These are phyloP conservation scores for Acidomyces sp. DNA, from an alignment of 495 filamentous ascomycete genomes.

Conservation along the genomic window DNA sequence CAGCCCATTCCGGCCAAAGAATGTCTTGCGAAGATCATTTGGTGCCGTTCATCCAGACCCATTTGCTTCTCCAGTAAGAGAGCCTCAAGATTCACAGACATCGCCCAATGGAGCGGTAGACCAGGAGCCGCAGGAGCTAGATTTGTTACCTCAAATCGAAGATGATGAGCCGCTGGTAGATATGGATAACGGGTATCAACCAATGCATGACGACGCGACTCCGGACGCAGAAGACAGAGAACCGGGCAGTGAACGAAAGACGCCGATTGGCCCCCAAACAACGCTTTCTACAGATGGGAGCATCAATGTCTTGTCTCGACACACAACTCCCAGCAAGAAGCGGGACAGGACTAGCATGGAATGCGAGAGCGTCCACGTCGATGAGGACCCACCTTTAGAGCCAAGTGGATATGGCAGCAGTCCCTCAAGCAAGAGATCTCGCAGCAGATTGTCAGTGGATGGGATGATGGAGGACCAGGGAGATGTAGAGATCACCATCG, in stretches of 20 bases:
- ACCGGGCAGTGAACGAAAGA: too few relatives aligned
- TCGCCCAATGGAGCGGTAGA: too few relatives aligned
- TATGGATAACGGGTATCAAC: too few relatives aligned
- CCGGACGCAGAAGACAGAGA: too few relatives aligned
- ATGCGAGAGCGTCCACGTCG: not conserved
- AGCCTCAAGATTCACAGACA: too few relatives aligned
- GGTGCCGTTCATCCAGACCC: constrained; percentile 2
- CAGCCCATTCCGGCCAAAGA: constrained; percentile 17
- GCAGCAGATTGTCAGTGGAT: constrained; percentile 5
- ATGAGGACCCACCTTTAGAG: constrained; percentile 6
- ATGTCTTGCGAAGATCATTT: constrained; percentile 9
- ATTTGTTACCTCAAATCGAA: too few relatives aligned
- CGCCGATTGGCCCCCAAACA: too few relatives aligned
- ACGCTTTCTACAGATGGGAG: not conserved
- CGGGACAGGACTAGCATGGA: constrained; percentile 13
- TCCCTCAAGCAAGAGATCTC: constrained; percentile 16
- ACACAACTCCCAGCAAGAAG: constrained; percentile 8
- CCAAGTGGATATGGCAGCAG: constrained; percentile 12
- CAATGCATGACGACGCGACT: too few relatives aligned
- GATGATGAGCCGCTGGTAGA: too few relatives aligned
- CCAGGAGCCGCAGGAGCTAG: too few relatives aligned
- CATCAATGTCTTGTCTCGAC: too few relatives aligned
- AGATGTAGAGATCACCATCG: constrained; percentile 1
- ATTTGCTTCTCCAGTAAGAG: constrained; percentile 15
- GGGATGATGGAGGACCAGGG: constrained; percentile 1